Base-by-base conservation (phyloP, 2,329 filamentous ascomycete species). In the Meredithiella fracta region DNA sequence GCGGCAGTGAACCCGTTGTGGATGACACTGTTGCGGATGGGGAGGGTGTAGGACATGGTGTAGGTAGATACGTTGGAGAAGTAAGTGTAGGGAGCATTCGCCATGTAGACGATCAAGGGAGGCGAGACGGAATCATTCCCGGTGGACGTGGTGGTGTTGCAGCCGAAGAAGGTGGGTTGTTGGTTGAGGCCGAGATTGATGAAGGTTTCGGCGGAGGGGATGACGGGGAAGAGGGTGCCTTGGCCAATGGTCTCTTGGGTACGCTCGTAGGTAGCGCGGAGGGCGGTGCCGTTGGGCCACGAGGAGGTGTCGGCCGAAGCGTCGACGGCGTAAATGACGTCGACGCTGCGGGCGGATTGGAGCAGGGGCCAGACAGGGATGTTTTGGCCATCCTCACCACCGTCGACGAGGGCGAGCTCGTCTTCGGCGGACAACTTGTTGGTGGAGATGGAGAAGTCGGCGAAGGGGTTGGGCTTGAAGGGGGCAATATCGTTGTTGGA, bases 31-130 rank as follows among this genome's bases (percentile, higher is more conserved):
- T 95, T 79, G 60, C 91, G 85, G 69, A 87, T 69, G 1, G 65
- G 68, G 62, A 79, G 69, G 37, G 76, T 73, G 73, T 90, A 87
- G 42, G 69, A 68, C 38, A 80, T 72, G 59, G 80, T 73, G 66
- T 85, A 91, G 51, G 91, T 96, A 1, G 83, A 85, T 5, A 84
- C 76, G 71, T 97, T 97, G 67, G 82, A 85, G 61, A 75, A 69
- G 65, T 77, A 78, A 50, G 82, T 77, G 69, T 94, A 95, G 1
- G 89, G 90, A 22, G 82, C 75, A 65, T 91, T 92, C 59, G 92
- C 87, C 49, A 97, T 67, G 71, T 98, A 98, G 60, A 95, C 86
- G 60, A 95, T 72, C 1, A 95, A 69, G 0, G 89, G 88, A 0
- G 77, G 69, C 59, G 77, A 75, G 1, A 68, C 71, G 26, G 66